A percentile compares a stretch with the other conserved stretches of the same genome.
These are phyloP conservation scores for Typha latifolia DNA, from an alignment of 176 grass and related monocot species.

Conservation along the genomic window DNA sequence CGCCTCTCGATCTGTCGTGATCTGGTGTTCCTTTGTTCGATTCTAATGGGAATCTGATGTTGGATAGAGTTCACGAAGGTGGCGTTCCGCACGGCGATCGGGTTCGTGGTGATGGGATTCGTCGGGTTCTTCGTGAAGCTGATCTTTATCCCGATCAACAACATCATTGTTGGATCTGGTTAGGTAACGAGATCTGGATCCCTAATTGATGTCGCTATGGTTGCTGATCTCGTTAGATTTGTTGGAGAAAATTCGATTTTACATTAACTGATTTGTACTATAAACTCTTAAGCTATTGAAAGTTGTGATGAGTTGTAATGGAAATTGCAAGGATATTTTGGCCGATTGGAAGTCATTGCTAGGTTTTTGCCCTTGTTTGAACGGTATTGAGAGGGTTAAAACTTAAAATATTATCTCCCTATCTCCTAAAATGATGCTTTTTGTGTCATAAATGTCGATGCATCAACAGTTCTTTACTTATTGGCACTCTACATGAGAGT, in stretches of 20 bases:
- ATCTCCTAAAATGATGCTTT: too few relatives aligned
- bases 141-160: constrained; percentile 97
- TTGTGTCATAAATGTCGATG: too few relatives aligned
- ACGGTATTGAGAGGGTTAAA: too few relatives aligned
- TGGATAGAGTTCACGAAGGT: constrained; percentile 80
- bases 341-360: too few relatives aligned
- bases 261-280: background rate
- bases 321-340: too few relatives aligned
- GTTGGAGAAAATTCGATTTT: background rate
- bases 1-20: constrained; percentile 1
- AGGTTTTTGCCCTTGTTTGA: too few relatives aligned
- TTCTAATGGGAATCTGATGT: background rate
- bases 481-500: too few relatives aligned
- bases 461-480: too few relatives aligned
- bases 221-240: background rate
- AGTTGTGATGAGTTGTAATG: too few relatives aligned
- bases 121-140: constrained; percentile 95
- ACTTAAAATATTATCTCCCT: too few relatives aligned
- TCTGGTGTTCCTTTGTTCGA: background rate
- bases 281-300: too few relatives aligned
- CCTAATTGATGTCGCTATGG: background rate
- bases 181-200: constrained; percentile 2
- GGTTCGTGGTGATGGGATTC: constrained; percentile 91
- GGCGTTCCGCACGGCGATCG: constrained; percentile 62
- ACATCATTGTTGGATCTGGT: constrained; percentile 85